Percentiles rank a stretch among this genome's conserved stretches.
Evolutionary conservation across 768 basidiomycete species (phyloP).

Genomic region (Termitomyces sp.): DNA sequence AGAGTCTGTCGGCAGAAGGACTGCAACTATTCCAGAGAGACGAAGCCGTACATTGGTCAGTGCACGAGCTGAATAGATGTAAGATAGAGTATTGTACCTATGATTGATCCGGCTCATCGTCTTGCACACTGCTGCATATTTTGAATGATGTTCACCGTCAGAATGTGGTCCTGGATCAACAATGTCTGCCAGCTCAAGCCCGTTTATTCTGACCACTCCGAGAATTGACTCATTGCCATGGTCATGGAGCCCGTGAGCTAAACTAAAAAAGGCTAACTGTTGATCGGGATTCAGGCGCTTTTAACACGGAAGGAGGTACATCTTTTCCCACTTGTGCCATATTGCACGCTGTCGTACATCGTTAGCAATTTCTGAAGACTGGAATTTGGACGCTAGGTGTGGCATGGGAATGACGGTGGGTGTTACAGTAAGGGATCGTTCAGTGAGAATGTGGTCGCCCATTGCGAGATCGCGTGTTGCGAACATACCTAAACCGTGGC

Average conservation of each 20-base stretch:
- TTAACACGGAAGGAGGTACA: constrained; percentile 15
- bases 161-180: constrained; percentile 13
- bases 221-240: constrained; percentile 28
- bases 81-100: constrained; percentile 17
- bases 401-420: constrained; percentile 16
- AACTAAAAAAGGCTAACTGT: constrained; percentile 21
- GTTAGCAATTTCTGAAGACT: not conserved
- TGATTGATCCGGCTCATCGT: constrained; percentile 31
- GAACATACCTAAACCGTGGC: constrained; percentile 18
- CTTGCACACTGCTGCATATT: constrained; percentile 22
- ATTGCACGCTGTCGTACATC: constrained; percentile 6
- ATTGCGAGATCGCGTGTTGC: constrained; percentile 16
- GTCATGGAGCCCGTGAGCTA: constrained; percentile 24
- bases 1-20: constrained; percentile 21
- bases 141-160: not conserved
- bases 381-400: constrained; percentile 2
- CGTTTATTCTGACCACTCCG: constrained; percentile 30
- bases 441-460: constrained; percentile 18
- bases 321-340: constrained; percentile 14
- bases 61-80: not conserved
- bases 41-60: not conserved
- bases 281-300: constrained; percentile 19
- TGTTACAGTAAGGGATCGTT: constrained; percentile 16
- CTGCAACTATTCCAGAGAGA: constrained; percentile 19
- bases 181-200: constrained; percentile 16